phyloP scores from a whole-genome alignment of 2,329 filamentous ascomycete species.

The Phialophora macrospora region DNA sequence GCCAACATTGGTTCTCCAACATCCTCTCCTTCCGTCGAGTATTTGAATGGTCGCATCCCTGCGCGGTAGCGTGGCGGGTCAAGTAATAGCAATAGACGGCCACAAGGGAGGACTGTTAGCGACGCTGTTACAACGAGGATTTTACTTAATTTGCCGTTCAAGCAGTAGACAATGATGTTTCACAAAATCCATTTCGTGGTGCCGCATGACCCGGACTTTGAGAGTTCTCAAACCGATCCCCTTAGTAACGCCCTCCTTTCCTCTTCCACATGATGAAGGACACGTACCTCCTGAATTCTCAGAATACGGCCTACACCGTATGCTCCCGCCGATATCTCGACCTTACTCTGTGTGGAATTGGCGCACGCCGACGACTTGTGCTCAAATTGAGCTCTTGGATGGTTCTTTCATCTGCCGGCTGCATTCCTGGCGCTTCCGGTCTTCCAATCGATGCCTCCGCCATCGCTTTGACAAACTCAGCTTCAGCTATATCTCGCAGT shows the following conservation, averaged over 20 bases:
- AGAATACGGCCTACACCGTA: slow-evolving; percentile 12
- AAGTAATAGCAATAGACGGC: too few relatives aligned
- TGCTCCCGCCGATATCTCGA: slow-evolving; percentile 29
- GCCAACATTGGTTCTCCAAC: too few relatives aligned
- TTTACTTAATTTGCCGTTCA: neutral
- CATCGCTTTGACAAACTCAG: slow-evolving; percentile 21
- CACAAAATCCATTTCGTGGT: neutral
- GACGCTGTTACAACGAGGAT: too few relatives aligned
- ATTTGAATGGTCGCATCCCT: too few relatives aligned
- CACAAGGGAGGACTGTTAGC: too few relatives aligned
- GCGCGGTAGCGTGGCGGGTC: too few relatives aligned
- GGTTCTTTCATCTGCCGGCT: slow-evolving; percentile 15
- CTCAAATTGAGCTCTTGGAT: slow-evolving; percentile 22
- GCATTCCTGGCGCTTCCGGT: slow-evolving; percentile 23
- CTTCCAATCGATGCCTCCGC: slow-evolving; percentile 20
- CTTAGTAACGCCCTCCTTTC: neutral
- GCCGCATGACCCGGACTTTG: neutral
- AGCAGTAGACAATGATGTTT: neutral
- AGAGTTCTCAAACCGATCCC: neutral
- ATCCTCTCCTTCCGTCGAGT: too few relatives aligned
- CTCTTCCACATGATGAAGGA: neutral
- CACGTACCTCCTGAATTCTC: neutral
- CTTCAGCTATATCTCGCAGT: slow-evolving; percentile 24
- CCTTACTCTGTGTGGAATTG: slow-evolving; percentile 19
- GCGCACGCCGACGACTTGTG: slow-evolving; percentile 8